Base-by-base conservation (phyloP, 257 asterid genomes). In the Capsicum chinense region DNA sequence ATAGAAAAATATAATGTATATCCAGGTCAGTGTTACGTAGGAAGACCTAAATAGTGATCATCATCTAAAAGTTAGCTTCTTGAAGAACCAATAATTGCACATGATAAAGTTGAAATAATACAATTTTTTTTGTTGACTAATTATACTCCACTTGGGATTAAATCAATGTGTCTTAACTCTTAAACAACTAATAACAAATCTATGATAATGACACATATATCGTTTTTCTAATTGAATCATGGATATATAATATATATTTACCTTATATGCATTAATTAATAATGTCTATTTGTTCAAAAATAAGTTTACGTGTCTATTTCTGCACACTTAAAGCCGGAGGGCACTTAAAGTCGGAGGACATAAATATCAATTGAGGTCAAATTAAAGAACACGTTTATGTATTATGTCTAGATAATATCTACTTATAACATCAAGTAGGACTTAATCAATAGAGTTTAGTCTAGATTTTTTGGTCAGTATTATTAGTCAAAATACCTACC, bases 141-240 rank as follows among this genome's bases (percentile, higher is more conserved):
- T 19, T 59, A 66, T 26, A 44, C 56, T 42, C 56, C 33, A 70
- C 57, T 70, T 70, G 79, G 33, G 79, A 44, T 71, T 56, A 71
- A 5, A 47, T 71, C 39, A 44, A 71, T 44, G 52, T 42, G 50
- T 70, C 16, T 17, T 42, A 17, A 33, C 5, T 70, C 42, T 39
- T 39, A 16, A 70, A 44, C 4, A 70, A 70, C 57, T 44, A 70
- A 42, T 42, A 42, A 9, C 35, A 44, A 70, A 12, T 70, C 17
- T 70, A 70, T 70, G 79, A n/a, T 2, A 44, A 9, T 70, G 79
- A 70, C 79, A 5, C 33, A 26, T 26, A 26, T 70, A 9, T 70
- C 37, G 0, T 70, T 47, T 71, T 66, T 66, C 1, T 33, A 33
- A 66, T 11, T 26, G 26, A 3, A 26, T 64, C 42, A 12, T 12